These are phyloP conservation scores for Podila horticola DNA, from an alignment of 192 early-diverging fungal genomes.

Conservation along the genomic window DNA sequence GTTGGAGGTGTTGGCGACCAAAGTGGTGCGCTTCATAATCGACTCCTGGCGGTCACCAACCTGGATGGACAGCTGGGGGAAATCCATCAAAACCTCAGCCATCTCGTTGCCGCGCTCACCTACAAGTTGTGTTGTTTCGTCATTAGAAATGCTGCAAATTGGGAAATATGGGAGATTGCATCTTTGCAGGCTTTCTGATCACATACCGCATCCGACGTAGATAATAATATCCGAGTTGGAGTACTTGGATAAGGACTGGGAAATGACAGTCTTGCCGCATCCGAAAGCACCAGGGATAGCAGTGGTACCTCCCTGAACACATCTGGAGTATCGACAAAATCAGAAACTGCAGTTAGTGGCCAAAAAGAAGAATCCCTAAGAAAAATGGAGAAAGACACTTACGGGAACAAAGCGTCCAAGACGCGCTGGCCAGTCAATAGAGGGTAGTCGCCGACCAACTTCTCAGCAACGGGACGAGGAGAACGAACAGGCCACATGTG, in stretches of 20 bases:
- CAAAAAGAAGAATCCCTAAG: too few species aligned
- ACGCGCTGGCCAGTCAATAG: slow-evolving; percentile 99
- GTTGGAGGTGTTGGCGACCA: slow-evolving; percentile 99
- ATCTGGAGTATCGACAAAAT: slow-evolving; percentile 57
- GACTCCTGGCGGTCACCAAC: slow-evolving; percentile 96
- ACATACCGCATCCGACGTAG: slow-evolving; percentile 88
- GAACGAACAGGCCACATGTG: slow-evolving; percentile 98
- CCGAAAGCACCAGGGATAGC: slow-evolving; percentile 99
- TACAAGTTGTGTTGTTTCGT: slow-evolving; percentile 23
- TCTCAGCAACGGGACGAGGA: slow-evolving; percentile 94
- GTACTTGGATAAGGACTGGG: slow-evolving; percentile 99
- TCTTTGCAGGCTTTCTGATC: not conserved
- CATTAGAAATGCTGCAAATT: not conserved
- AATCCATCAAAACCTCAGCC: slow-evolving; percentile 99
- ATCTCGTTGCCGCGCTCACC: slow-evolving; percentile 99
- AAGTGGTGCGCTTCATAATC: slow-evolving; percentile 99
- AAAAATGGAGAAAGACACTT: slow-evolving; percentile 22
- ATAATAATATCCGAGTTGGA: slow-evolving; percentile 99
- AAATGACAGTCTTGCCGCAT: slow-evolving; percentile 99
- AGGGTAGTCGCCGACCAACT: slow-evolving; percentile 94
- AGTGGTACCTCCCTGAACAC: slow-evolving; percentile 99
- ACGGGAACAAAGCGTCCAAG: slow-evolving; percentile 98
- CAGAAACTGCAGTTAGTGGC: not conserved
- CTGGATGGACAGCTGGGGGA: slow-evolving; percentile 92
- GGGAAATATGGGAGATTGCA: not conserved